Conservation (phyloP, 331 rosid species). For the Prunus yedoensis region DNA sequence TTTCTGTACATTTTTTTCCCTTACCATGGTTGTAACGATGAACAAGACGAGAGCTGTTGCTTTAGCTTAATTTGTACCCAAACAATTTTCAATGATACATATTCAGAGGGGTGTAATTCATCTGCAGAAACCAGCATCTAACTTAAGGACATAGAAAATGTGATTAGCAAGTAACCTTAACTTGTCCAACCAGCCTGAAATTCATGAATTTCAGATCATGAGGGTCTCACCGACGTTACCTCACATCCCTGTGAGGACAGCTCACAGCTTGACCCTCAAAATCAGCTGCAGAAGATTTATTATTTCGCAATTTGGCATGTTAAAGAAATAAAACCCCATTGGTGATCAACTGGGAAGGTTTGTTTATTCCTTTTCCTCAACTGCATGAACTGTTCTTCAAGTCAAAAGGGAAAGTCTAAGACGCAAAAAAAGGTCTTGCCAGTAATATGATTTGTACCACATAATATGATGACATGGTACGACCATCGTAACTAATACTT, state of each 20-base stretch:
- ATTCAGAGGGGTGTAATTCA: background rate
- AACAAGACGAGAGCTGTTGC: background rate
- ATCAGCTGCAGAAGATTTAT: constrained; percentile 2
- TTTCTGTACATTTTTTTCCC: constrained; percentile 19
- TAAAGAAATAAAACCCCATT: background rate
- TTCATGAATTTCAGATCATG: background rate
- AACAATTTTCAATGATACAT: background rate
- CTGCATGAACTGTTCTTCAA: background rate
- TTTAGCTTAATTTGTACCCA: constrained; percentile 3
- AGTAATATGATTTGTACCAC: background rate
- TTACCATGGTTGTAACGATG: constrained; percentile 11
- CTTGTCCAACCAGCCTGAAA: background rate
- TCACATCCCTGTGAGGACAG: background rate
- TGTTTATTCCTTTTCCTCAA: background rate
- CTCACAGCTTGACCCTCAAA: constrained; percentile 3
- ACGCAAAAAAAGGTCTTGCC: no score
- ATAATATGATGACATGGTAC: background rate
- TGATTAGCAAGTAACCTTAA: background rate
- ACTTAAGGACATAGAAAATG: background rate
- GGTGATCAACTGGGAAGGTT: background rate
- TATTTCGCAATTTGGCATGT: background rate
- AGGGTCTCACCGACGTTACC: background rate
- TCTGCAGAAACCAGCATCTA: background rate
- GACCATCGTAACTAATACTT: background rate
- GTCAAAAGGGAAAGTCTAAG: no score